These are phyloP conservation scores for Euphrasia confusa DNA, from an alignment of 257 asterid genomes.

Conservation along the genomic window DNA sequence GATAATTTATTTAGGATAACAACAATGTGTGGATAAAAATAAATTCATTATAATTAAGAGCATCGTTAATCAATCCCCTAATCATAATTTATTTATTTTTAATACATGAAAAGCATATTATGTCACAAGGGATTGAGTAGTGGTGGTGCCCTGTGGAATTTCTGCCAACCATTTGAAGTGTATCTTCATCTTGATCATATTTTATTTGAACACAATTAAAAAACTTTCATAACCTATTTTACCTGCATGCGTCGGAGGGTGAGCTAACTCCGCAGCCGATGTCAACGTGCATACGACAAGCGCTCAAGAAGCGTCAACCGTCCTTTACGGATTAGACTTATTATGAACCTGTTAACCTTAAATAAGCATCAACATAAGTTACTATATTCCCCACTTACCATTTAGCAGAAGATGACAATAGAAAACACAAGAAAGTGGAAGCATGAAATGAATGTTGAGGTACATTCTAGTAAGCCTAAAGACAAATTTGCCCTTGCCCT, in stretches of 20 bases:
- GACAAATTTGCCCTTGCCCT: conserved; percentile 30
- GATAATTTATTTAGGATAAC: conserved; percentile 5
- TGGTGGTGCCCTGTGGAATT: conserved; percentile 19
- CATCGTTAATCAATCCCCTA: background rate
- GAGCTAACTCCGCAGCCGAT: too few species aligned
- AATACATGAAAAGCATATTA: conserved; percentile 22
- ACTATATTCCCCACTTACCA: conserved; percentile 1
- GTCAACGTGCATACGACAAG: too few species aligned
- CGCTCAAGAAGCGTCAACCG: too few species aligned
- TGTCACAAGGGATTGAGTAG: conserved; percentile 15
- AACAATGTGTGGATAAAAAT: conserved; percentile 5
- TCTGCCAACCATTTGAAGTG: conserved; percentile 23
- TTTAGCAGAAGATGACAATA: conserved; percentile 27
- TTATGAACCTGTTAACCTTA: too few species aligned
- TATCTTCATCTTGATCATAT: too few species aligned
- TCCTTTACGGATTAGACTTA: too few species aligned
- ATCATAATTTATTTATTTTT: background rate
- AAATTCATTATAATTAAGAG: background rate
- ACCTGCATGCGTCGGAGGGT: too few species aligned
- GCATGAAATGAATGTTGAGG: conserved; percentile 41
- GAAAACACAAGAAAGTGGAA: conserved; percentile 38
- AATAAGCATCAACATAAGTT: too few species aligned
- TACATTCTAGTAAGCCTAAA: conserved; percentile 25
- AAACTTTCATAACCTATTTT: too few species aligned
- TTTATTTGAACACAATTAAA: too few species aligned